phyloP scores from a whole-genome alignment of 345 rosid genomes.

The Balakata baccata region DNA sequence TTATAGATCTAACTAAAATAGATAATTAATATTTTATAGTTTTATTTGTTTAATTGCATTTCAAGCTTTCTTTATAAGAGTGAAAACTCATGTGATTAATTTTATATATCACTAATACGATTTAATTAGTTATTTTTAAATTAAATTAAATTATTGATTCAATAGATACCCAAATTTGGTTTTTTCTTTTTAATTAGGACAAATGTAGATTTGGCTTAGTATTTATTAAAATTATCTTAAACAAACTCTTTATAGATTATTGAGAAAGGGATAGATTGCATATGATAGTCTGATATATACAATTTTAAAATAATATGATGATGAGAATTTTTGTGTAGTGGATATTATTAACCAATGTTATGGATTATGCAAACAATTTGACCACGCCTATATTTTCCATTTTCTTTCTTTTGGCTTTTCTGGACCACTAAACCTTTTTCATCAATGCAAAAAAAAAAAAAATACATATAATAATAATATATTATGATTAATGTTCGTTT shows the following conservation, averaged over 20 bases:
- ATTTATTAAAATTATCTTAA: no score
- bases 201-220: no score
- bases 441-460: neutral
- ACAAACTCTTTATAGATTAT: slow-evolving; percentile 5
- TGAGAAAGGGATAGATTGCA: neutral
- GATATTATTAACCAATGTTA: neutral
- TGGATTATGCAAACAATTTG: slow-evolving; percentile 14
- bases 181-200: no score
- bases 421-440: slow-evolving; percentile 7
- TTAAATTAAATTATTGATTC: no score
- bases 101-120: no score
- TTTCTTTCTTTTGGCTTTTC: neutral
- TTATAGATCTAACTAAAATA: no score
- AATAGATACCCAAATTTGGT: no score
- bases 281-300: neutral
- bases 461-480: neutral
- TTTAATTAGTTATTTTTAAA: no score
- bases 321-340: neutral
- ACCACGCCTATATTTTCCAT: slow-evolving; percentile 2
- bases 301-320: neutral
- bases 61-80: no score
- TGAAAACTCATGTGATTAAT: no score
- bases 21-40: no score
- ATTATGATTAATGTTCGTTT: neutral
- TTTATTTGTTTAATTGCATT: no score